phyloP scores from a whole-genome alignment of 208 protist species.

The Histomonas meleagridis region DNA sequence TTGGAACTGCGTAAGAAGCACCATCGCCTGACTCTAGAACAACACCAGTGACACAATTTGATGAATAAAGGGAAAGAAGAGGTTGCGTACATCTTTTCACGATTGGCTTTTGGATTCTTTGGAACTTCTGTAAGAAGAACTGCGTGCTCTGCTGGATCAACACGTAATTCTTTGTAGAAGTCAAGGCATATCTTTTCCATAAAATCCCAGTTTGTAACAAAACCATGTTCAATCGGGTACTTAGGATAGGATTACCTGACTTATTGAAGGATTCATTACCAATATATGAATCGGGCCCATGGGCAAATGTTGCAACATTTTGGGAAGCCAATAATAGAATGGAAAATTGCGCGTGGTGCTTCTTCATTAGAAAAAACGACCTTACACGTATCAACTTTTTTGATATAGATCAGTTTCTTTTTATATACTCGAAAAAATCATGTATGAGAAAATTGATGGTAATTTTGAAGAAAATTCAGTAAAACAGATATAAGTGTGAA shows the following conservation, averaged over 20 bases:
- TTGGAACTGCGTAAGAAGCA: conserved; percentile 82
- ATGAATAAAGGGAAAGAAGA: conserved; percentile 72
- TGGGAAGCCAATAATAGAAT: conserved; percentile 77
- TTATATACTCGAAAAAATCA: too few species aligned
- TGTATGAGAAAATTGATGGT: too few species aligned
- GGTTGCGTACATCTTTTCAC: conserved; percentile 75
- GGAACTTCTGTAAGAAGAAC: conserved; percentile 73
- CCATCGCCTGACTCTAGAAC: conserved; percentile 84
- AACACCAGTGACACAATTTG: conserved; percentile 65
- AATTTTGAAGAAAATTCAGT: too few species aligned
- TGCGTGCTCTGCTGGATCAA: conserved; percentile 84
- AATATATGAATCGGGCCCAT: background rate
- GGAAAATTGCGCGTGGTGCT: conserved; percentile 81
- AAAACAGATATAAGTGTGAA: too few species aligned
- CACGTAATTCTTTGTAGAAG: conserved; percentile 77
- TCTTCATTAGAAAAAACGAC: conserved; percentile 86
- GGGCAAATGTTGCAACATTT: conserved; percentile 74
- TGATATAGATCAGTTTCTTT: too few species aligned
- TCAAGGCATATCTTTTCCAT: background rate
- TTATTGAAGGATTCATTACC: background rate
- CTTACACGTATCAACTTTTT: too few species aligned
- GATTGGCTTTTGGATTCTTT: conserved; percentile 66
- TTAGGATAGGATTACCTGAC: conserved; percentile 66
- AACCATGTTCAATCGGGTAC: conserved; percentile 4
- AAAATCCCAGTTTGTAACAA: background rate